Evolutionary conservation across 179 eudicot genomes (phyloP).

Genomic region (Actinidia arguta): DNA sequence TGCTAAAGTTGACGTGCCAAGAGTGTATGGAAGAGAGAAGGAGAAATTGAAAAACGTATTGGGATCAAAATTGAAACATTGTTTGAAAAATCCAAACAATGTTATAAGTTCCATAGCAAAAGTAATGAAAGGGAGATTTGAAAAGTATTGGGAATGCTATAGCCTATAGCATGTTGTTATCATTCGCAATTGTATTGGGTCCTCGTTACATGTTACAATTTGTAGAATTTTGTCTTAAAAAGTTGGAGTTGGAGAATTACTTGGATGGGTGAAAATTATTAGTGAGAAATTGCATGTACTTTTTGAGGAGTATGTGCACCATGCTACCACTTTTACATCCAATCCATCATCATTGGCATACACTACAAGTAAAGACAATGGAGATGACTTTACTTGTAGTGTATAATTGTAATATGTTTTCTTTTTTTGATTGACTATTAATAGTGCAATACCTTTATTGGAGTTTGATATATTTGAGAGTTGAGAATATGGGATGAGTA

Average conservation of each 20-base stretch:
- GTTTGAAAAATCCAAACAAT: background rate
- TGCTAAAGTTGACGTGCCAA: too few relatives aligned
- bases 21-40: too few relatives aligned
- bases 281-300: background rate
- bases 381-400: background rate
- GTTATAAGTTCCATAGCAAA: background rate
- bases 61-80: too few relatives aligned
- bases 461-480: background rate
- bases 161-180: background rate
- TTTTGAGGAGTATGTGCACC: background rate
- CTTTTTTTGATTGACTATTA: too few relatives aligned
- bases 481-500: background rate
- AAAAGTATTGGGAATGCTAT: background rate
- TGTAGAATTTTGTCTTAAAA: slow-evolving; percentile 4
- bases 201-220: background rate
- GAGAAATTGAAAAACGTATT: too few relatives aligned
- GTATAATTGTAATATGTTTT: too few relatives aligned
- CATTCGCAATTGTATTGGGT: background rate
- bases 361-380: background rate
- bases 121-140: background rate
- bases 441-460: too few relatives aligned
- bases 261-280: background rate
- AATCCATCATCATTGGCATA: background rate
- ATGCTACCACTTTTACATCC: background rate
- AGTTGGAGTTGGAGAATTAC: background rate